phyloP scores from a whole-genome alignment of 2,329 filamentous ascomycete species.

The Nemania diffusa region DNA sequence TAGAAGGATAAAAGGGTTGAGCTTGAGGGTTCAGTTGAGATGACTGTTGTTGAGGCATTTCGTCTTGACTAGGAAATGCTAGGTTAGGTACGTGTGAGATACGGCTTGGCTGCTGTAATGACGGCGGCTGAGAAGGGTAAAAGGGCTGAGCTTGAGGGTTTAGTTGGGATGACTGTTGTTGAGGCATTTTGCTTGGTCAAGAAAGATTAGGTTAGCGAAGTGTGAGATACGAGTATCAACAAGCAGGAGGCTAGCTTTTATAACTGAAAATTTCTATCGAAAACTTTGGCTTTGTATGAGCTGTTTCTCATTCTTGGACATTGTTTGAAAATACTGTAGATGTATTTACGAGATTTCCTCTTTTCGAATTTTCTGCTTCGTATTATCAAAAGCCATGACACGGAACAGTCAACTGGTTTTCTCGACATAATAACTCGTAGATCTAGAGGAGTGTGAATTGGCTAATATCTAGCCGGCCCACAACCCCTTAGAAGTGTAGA shows the following conservation, averaged over 20 bases:
- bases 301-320: not conserved
- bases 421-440: not conserved
- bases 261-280: not conserved
- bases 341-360: not conserved
- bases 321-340: not conserved
- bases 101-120: not conserved
- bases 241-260: not conserved
- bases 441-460: not conserved
- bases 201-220: not conserved
- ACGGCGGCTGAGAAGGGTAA: not conserved
- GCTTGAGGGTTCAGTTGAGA: slow-evolving; percentile 2
- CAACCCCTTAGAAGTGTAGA: no score
- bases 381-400: not conserved
- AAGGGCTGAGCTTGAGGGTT: slow-evolving; percentile 9
- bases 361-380: not conserved
- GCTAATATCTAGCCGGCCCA: no score
- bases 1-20: not conserved
- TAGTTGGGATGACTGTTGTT: not conserved
- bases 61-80: not conserved
- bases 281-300: slow-evolving; percentile 8
- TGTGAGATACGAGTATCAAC: no score
- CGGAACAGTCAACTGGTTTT: not conserved
- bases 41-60: slow-evolving; percentile 3
- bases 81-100: not conserved
- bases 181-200: not conserved